A percentile compares a stretch with the other conserved stretches of the same genome.
Conservation (phyloP, 331 rosid genomes). For the Rosa hybrid region DNA sequence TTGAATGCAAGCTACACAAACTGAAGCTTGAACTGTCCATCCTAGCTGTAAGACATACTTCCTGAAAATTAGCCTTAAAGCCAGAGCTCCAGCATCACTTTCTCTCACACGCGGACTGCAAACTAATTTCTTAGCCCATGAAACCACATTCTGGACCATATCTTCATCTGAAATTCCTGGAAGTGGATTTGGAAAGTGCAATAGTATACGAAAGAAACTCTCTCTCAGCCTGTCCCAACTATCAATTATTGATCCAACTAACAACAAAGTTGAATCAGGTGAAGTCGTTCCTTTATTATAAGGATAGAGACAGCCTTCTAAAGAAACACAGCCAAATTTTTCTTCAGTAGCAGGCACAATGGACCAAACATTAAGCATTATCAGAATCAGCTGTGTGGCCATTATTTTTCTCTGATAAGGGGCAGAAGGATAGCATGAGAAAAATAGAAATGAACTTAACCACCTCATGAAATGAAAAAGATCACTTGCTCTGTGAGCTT, state of each 20-base stretch:
- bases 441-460: constrained; percentile 90
- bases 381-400: constrained; percentile 85
- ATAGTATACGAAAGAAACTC: constrained; percentile 79
- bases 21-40: constrained; percentile 66
- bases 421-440: constrained; percentile 97
- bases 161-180: constrained; percentile 81
- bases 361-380: constrained; percentile 89
- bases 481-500: constrained; percentile 62
- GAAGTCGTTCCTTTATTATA: constrained; percentile 71
- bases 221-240: constrained; percentile 99
- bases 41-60: constrained; percentile 89
- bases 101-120: constrained; percentile 99
- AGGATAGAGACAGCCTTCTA: constrained; percentile 57
- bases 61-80: constrained; percentile 78
- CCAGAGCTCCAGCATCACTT: constrained; percentile 96
- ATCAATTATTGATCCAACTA: constrained; percentile 92
- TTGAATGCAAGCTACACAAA: constrained; percentile 41
- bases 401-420: constrained; percentile 97
- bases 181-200: constrained; percentile 88
- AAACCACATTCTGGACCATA: constrained; percentile 58
- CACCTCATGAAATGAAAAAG: constrained; percentile 93
- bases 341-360: constrained; percentile 51
- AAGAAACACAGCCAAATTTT: constrained; percentile 32
- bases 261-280: constrained; percentile 75
- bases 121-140: constrained; percentile 82